Conservation (phyloP, 371 early-diverging fungal genomes). For the Syncephalastrum contaminatum region DNA sequence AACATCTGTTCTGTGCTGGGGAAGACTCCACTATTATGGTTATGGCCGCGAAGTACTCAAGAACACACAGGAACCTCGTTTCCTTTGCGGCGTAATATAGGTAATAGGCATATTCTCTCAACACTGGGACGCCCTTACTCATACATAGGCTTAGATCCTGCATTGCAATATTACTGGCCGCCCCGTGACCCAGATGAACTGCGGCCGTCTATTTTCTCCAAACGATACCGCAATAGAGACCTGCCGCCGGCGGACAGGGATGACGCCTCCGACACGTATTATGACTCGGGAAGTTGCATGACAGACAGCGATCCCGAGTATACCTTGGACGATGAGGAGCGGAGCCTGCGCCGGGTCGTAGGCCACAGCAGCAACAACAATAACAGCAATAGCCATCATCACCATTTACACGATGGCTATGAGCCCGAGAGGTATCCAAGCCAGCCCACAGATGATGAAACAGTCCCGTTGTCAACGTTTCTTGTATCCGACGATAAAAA, state of each 20-base stretch:
- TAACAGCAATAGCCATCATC: too few relatives aligned
- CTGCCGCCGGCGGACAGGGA: background rate
- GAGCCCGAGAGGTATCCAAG: too few relatives aligned
- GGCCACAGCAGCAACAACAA: too few relatives aligned
- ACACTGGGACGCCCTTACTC: background rate
- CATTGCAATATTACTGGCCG: slow-evolving; percentile 20
- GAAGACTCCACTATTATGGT: slow-evolving; percentile 64
- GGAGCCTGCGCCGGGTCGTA: slow-evolving; percentile 13
- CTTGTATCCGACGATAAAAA: too few relatives aligned
- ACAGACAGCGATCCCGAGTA: slow-evolving; percentile 33
- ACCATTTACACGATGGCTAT: too few relatives aligned
- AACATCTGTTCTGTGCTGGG: slow-evolving; percentile 85
- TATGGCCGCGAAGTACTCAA: slow-evolving; percentile 61
- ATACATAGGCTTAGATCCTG: slow-evolving; percentile 10
- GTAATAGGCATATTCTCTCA: background rate
- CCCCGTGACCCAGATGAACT: slow-evolving; percentile 26
- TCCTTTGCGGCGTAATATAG: slow-evolving; percentile 42
- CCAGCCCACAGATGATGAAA: too few relatives aligned
- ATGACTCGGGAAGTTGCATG: slow-evolving; percentile 39
- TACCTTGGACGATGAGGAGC: slow-evolving; percentile 31
- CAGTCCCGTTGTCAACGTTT: too few relatives aligned
- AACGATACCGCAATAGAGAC: slow-evolving; percentile 20
- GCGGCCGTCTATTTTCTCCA: slow-evolving; percentile 26
- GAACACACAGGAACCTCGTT: slow-evolving; percentile 64
- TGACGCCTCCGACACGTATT: slow-evolving; percentile 21